A percentile compares a stretch with the other conserved stretches of the same genome.
Conservation (phyloP, 208 protist genomes). For the Wallacemonas collosoma region DNA sequence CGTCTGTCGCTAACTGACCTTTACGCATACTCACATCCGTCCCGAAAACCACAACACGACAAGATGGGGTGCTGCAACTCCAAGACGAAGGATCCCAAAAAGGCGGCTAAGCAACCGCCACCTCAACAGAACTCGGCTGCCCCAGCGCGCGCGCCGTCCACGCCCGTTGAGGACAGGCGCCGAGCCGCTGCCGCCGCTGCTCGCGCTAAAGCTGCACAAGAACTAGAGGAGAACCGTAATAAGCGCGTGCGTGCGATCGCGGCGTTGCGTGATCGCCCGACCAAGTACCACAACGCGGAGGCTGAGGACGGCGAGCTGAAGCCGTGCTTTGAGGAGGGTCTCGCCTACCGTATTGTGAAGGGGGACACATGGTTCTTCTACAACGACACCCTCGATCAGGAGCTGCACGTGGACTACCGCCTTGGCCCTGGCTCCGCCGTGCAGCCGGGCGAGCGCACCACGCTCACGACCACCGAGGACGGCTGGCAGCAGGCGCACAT, state of each 20-base stretch:
- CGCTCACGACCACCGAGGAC: conserved; percentile 30
- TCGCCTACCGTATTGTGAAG: conserved; percentile 59
- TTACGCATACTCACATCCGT: not conserved
- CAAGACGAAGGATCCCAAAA: conserved; percentile 37
- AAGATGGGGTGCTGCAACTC: conserved; percentile 62
- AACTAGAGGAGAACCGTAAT: not conserved
- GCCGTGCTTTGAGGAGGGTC: conserved; percentile 45
- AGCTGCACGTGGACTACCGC: conserved; percentile 59
- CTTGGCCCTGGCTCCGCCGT: conserved; percentile 52
- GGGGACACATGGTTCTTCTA: conserved; percentile 56
- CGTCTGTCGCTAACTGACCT: no score
- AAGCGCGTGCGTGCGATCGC: conserved; percentile 2
- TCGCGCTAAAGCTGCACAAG: not conserved
- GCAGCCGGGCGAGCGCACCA: conserved; percentile 23
- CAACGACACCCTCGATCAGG: conserved; percentile 78
- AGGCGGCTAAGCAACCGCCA: conserved; percentile 14
- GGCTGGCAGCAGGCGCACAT: conserved; percentile 34
- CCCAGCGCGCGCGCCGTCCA: not conserved
- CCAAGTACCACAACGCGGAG: conserved; percentile 1
- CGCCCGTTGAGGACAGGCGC: not conserved
- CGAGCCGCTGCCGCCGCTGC: not conserved
- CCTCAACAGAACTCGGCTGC: not conserved
- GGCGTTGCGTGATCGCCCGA: not conserved
- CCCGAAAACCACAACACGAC: not conserved
- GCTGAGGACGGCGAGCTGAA: conserved; percentile 36